Percentiles rank a stretch among this genome's conserved stretches.
These are phyloP conservation scores for Entonaema liquescens DNA, from an alignment of 495 filamentous ascomycete genomes.

Conservation along the genomic window DNA sequence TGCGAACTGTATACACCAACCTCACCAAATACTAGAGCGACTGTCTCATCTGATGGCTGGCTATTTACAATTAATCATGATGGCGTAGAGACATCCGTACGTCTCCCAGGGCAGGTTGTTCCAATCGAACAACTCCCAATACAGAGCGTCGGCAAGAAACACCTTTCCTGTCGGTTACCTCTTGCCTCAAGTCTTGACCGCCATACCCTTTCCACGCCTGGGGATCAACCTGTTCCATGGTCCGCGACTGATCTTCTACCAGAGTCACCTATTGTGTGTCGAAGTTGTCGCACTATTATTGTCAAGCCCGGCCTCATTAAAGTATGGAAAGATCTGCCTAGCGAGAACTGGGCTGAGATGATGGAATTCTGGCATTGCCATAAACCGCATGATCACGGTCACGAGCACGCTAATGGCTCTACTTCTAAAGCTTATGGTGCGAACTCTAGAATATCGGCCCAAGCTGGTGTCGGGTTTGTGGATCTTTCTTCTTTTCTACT, in stretches of 20 bases:
- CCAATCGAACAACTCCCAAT: constrained; percentile 49
- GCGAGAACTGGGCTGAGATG: constrained; percentile 99
- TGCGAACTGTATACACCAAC: constrained; percentile 67
- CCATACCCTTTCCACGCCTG: constrained; percentile 11
- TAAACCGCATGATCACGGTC: constrained; percentile 72
- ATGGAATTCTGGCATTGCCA: constrained; percentile 99
- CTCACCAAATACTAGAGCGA: constrained; percentile 56
- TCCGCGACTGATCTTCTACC: constrained; percentile 68
- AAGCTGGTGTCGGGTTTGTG: constrained; percentile 74
- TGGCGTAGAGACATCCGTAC: constrained; percentile 63
- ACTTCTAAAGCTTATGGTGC: constrained; percentile 78
- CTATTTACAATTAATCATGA: constrained; percentile 64
- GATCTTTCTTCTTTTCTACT: constrained; percentile 81
- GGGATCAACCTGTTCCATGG: constrained; percentile 69
- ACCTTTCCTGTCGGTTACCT: constrained; percentile 77
- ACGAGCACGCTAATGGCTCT: constrained; percentile 56
- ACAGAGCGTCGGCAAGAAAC: constrained; percentile 47
- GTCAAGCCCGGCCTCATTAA: constrained; percentile 54
- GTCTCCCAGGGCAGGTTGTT: constrained; percentile 70
- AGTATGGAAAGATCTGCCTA: constrained; percentile 94
- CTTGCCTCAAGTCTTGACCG: constrained; percentile 40
- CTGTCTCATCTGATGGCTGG: constrained; percentile 59
- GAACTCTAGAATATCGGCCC: constrained; percentile 70
- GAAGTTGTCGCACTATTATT: constrained; percentile 61
- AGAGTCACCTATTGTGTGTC: constrained; percentile 68